Conservation (phyloP, 1,284 basidiomycete genomes). For the Agaricales sp. region DNA sequence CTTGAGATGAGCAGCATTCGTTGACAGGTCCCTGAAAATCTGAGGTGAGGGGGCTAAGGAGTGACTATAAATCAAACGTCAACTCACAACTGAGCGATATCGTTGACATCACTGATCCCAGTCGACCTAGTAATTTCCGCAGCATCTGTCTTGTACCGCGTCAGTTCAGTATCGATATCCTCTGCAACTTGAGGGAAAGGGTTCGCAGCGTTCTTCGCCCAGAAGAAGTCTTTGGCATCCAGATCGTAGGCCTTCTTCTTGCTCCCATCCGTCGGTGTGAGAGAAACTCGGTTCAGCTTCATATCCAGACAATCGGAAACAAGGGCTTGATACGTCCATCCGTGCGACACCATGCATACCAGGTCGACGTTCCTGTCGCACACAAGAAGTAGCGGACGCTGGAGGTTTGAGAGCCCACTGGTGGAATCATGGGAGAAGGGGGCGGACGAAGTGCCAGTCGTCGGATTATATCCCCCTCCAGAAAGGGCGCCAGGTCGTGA, state of each 20-base stretch:
- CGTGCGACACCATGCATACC: conserved; percentile 91
- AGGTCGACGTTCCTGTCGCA: conserved; percentile 95
- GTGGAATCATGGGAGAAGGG: conserved; percentile 67
- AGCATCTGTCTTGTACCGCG: conserved; percentile 93
- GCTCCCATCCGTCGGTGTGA: conserved; percentile 38
- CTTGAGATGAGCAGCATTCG: conserved; percentile 93
- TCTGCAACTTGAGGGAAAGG: conserved; percentile 99
- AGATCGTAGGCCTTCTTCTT: conserved; percentile 92
- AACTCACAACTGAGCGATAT: conserved; percentile 84
- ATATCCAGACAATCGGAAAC: conserved; percentile 97
- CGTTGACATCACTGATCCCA: conserved; percentile 92
- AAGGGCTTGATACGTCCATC: conserved; percentile 99
- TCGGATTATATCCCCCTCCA: background rate
- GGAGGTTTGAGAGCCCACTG: conserved; percentile 59
- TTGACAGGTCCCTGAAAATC: conserved; percentile 70
- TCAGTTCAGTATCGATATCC: conserved; percentile 91
- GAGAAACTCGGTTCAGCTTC: conserved; percentile 91
- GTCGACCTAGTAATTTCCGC: conserved; percentile 96
- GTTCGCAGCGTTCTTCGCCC: conserved; percentile 92
- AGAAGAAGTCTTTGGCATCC: conserved; percentile 98
- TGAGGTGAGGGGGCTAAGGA: conserved; percentile 11
- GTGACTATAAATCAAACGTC: conserved; percentile 2
- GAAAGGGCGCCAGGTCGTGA: conserved; percentile 40
- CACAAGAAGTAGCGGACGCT: conserved; percentile 83
- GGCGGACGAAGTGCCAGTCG: conserved; percentile 35